Base-by-base conservation (phyloP, 2,329 filamentous ascomycete genomes). In the Mycosphaerelloides madeirae region DNA sequence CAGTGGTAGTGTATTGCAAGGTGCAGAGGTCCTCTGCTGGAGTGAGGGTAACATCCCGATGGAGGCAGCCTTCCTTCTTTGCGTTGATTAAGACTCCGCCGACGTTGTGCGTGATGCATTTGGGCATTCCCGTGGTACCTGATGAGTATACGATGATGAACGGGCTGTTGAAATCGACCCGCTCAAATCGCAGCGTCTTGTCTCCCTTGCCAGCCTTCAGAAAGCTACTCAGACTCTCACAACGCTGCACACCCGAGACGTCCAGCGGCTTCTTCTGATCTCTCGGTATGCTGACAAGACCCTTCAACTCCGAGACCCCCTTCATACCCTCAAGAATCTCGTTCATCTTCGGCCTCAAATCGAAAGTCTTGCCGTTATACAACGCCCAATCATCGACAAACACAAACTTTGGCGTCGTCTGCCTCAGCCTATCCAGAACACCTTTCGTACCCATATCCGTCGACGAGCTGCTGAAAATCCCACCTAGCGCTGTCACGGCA, bases 401-500 rank as follows among this genome's bases (percentile, higher is more conserved):
- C n/a, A 95, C 73, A 61, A 80, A 86, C 65, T 79, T 83, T 3
- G 88, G 87, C 53, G 82, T 75, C 48, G 93, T 81, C 69, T 93
- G 87, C 38, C 81, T 67, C 19, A 86, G 72, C 28, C 87, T 73
- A 65, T 93, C 85, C 55, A 94, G 57, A 14, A 94, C 77, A 0
- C 87, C 87, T 50, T 83, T 81, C 12, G 83, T 81, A 0, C 87
- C 87, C 83, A 93, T 93, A 65, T 94, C 87, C 0, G 87, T 91
- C 6, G 82, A 86, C 41, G 79, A 83, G 37, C 79, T 85, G 53
- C 80, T 85, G 62, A 93, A 93, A 1, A 94, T 63, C 0, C 75
- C 87, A 0, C 88, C 88, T 1, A 93, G 58, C 64, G 83, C 81
- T 1, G 77, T 78, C 0, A 80, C 76, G 0, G 85, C 87, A 46